Evolutionary conservation across 306 rosid species (phyloP).

Genomic region (Trifolium repens): DNA sequence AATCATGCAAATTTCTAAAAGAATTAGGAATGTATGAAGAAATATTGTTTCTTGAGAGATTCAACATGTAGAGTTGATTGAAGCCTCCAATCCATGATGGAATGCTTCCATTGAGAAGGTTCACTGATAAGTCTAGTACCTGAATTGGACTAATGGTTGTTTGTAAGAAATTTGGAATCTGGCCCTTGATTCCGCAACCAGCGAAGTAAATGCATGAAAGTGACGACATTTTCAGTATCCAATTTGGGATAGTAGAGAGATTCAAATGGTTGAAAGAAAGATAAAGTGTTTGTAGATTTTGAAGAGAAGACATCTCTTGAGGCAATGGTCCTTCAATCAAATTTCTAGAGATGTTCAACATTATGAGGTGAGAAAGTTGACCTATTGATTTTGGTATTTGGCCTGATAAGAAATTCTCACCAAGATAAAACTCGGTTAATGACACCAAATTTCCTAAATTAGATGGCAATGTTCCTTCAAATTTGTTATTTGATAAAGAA

Average conservation of each 20-base stretch:
- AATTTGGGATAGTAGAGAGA: conserved; percentile 56
- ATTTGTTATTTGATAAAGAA: conserved; percentile 57
- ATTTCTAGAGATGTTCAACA: conserved; percentile 52
- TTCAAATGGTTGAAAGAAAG: conserved; percentile 65
- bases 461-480: conserved; percentile 64
- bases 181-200: conserved; percentile 63
- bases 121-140: conserved; percentile 69
- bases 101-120: conserved; percentile 63
- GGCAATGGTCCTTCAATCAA: conserved; percentile 65
- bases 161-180: conserved; percentile 50
- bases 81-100: conserved; percentile 68
- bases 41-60: conserved; percentile 69
- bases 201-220: conserved; percentile 59
- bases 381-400: conserved; percentile 63
- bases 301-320: conserved; percentile 61
- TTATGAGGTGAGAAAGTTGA: conserved; percentile 56
- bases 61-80: conserved; percentile 56
- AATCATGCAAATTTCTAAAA: conserved; percentile 47
- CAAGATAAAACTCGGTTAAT: conserved; percentile 56
- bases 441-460: conserved; percentile 56
- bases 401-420: conserved; percentile 57
- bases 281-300: conserved; percentile 58
- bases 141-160: conserved; percentile 50
- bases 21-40: conserved; percentile 61
- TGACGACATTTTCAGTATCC: conserved; percentile 54